Conservation (phyloP, 257 asterid genomes). For the Oldenlandia corymbosa region DNA sequence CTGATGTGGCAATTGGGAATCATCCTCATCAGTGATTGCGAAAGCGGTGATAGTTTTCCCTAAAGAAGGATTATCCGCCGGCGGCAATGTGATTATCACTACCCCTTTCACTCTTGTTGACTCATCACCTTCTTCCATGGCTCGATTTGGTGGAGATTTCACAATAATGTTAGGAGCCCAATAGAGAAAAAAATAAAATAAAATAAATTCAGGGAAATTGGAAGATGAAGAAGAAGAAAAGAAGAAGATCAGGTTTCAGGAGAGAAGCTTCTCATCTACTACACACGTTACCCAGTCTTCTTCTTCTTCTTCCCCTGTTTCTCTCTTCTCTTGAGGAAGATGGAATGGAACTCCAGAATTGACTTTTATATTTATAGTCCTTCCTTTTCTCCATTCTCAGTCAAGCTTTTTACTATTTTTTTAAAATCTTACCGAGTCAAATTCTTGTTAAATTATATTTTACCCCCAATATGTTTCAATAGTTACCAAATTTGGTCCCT, state of each 20-base stretch:
- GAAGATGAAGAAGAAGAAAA: not conserved
- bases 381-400: not conserved
- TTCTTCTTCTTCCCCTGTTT: not conserved
- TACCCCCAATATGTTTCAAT: no score
- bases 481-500: no score
- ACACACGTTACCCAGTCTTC: no score
- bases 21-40: slow-evolving; percentile 36
- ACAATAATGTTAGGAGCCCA: not conserved
- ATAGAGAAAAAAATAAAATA: not conserved
- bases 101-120: slow-evolving; percentile 37
- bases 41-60: slow-evolving; percentile 75
- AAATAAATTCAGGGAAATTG: not conserved
- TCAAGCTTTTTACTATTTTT: no score
- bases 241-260: not conserved
- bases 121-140: slow-evolving; percentile 21
- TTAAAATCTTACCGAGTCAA: no score
- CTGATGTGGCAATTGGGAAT: slow-evolving; percentile 20
- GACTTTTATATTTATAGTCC: not conserved
- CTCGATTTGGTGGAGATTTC: not conserved
- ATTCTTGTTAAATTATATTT: no score
- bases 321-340: not conserved
- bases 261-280: not conserved
- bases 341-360: not conserved
- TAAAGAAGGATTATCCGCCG: slow-evolving; percentile 53
- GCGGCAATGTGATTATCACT: slow-evolving; percentile 63